These are phyloP conservation scores for Prunus salicina DNA, from an alignment of 306 rosid genomes.

Conservation along the genomic window DNA sequence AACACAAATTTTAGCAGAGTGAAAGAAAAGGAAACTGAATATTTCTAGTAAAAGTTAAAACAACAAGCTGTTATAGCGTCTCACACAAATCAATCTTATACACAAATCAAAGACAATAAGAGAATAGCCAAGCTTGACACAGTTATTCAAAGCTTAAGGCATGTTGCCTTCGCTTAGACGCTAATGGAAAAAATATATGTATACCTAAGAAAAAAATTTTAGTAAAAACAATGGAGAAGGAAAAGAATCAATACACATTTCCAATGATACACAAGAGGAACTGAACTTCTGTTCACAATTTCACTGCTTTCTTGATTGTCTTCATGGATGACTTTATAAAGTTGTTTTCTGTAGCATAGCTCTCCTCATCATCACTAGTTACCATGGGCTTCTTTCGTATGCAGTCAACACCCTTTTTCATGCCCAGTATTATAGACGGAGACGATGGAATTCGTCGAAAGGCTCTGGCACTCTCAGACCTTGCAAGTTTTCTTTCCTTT, in stretches of 20 bases:
- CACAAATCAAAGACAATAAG: slow-evolving; percentile 34
- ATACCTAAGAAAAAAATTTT: background rate
- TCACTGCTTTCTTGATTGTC: slow-evolving; percentile 67
- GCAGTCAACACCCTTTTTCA: slow-evolving; percentile 72
- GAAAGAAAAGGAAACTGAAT: background rate
- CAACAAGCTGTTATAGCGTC: slow-evolving; percentile 48
- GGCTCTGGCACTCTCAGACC: slow-evolving; percentile 75
- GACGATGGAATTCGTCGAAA: slow-evolving; percentile 85
- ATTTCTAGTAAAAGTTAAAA: background rate
- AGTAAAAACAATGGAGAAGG: slow-evolving; percentile 10
- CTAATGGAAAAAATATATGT: background rate
- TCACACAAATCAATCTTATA: slow-evolving; percentile 29
- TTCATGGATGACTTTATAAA: slow-evolving; percentile 63
- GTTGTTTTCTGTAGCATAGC: slow-evolving; percentile 35
- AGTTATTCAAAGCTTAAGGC: slow-evolving; percentile 26
- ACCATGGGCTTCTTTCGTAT: slow-evolving; percentile 62
- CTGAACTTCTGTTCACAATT: slow-evolving; percentile 33
- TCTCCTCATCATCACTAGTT: slow-evolving; percentile 43
- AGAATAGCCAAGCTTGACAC: slow-evolving; percentile 28
- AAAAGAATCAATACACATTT: background rate
- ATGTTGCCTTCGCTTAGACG: slow-evolving; percentile 20
- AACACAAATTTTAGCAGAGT: background rate
- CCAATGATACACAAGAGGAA: background rate
- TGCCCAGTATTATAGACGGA: slow-evolving; percentile 74
- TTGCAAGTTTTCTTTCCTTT: slow-evolving; percentile 48